phyloP scores from a whole-genome alignment of 2,329 filamentous ascomycete genomes.

The Metarhizium robertsii region DNA sequence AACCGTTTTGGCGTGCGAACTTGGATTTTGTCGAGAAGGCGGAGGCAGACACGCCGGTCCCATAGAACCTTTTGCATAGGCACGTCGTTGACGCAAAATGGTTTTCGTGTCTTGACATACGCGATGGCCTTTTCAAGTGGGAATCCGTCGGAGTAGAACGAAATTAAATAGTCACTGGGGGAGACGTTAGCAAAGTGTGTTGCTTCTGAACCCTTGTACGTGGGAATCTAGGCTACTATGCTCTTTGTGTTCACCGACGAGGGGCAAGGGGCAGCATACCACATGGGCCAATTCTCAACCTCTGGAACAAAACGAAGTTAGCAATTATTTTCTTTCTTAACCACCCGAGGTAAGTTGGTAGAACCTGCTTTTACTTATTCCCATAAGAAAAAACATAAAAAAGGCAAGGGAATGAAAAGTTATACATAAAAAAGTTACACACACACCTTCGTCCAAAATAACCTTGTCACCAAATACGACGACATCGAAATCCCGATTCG shows the following conservation, averaged over 20 bases:
- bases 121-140: constrained; percentile 94
- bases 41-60: constrained; percentile 86
- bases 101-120: constrained; percentile 85
- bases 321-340: constrained; percentile 1
- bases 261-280: constrained; percentile 35
- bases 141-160: constrained; percentile 97
- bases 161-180: constrained; percentile 78
- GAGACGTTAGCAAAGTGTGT: constrained; percentile 4
- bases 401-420: background rate
- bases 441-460: constrained; percentile 78
- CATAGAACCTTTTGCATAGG: constrained; percentile 96
- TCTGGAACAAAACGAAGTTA: constrained; percentile 32
- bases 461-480: constrained; percentile 98
- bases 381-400: background rate
- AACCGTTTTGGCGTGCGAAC: constrained; percentile 83
- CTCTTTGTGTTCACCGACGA: constrained; percentile 25
- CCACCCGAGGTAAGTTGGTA: too few species aligned
- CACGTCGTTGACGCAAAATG: constrained; percentile 95
- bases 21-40: constrained; percentile 77
- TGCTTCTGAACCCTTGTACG: background rate
- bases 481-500: constrained; percentile 89
- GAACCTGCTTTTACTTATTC: too few species aligned
- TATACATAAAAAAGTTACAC: background rate
- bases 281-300: constrained; percentile 92
- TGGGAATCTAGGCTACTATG: constrained; percentile 17